These are phyloP conservation scores for Pharus latifolius DNA, from an alignment of 176 grass and related monocot genomes.

Conservation along the genomic window DNA sequence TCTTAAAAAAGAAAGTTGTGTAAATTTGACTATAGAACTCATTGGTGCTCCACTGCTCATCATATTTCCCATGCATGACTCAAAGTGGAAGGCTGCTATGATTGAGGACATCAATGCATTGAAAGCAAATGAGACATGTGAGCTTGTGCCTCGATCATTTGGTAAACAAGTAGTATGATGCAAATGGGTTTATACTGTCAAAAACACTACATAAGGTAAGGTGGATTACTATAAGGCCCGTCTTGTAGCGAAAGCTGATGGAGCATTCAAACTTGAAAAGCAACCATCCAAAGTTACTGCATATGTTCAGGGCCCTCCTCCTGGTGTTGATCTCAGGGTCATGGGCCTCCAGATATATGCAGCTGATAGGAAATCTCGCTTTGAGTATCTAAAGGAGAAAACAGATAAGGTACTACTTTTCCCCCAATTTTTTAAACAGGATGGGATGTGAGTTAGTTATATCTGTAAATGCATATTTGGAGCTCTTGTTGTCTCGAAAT, in stretches of 20 bases:
- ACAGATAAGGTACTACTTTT: slow-evolving; percentile 53
- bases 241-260: slow-evolving; percentile 41
- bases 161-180: too few species aligned
- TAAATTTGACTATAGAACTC: too few species aligned
- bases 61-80: too few species aligned
- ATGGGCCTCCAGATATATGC: slow-evolving; percentile 54
- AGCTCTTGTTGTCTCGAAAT: background rate
- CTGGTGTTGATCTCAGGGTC: slow-evolving; percentile 64
- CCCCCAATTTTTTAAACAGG: background rate
- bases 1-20: too few species aligned
- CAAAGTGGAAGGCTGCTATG: too few species aligned
- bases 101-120: too few species aligned
- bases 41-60: too few species aligned
- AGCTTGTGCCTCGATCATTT: too few species aligned
- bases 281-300: slow-evolving; percentile 48
- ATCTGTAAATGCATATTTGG: background rate
- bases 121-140: too few species aligned
- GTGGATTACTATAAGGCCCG: too few species aligned
- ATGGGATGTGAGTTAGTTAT: background rate
- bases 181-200: too few species aligned
- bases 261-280: slow-evolving; percentile 68
- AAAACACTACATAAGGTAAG: too few species aligned
- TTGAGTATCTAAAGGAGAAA: slow-evolving; percentile 55
- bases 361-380: slow-evolving; percentile 46
- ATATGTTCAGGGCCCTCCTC: slow-evolving; percentile 55